These are phyloP conservation scores for Sporothrix schenckii DNA, from an alignment of 2,329 filamentous ascomycete genomes.

Conservation along the genomic window DNA sequence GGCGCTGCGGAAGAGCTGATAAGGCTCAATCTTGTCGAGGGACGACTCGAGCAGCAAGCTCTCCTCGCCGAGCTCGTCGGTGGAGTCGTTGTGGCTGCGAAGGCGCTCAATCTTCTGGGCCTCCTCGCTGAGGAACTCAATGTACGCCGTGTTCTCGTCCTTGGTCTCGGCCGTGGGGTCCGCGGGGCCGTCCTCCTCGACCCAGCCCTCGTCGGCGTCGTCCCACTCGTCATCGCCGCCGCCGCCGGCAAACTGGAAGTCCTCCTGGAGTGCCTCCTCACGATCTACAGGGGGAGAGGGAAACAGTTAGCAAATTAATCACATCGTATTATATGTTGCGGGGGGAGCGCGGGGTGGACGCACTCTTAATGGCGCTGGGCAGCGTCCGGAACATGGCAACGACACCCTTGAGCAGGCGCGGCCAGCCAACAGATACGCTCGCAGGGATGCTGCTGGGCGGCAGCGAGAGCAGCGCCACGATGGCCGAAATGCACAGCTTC, in stretches of 20 bases:
- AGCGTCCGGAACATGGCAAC: constrained; percentile 90
- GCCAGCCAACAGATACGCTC: constrained; percentile 96
- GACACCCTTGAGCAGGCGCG: constrained; percentile 81
- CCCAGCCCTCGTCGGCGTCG: constrained; percentile 81
- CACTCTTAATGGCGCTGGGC: constrained; percentile 76
- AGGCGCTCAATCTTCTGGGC: constrained; percentile 81
- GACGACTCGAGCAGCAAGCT: constrained; percentile 89
- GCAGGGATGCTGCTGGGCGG: constrained; percentile 78
- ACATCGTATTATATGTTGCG: neutral
- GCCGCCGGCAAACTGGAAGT: constrained; percentile 72
- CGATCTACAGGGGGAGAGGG: constrained; percentile 57
- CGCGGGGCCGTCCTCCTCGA: constrained; percentile 64
- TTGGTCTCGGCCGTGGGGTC: constrained; percentile 62
- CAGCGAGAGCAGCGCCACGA: constrained; percentile 80
- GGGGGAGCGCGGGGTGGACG: neutral
- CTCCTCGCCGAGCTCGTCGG: constrained; percentile 90
- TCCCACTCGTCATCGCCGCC: constrained; percentile 78
- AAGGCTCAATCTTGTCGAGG: constrained; percentile 93
- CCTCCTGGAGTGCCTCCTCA: constrained; percentile 88
- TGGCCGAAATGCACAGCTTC: constrained; percentile 95
- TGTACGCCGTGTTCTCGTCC: constrained; percentile 90
- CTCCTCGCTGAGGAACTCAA: constrained; percentile 95
- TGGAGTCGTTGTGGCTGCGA: constrained; percentile 66
- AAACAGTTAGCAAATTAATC: neutral
- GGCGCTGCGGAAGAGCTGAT: constrained; percentile 81